Evolutionary conservation across 345 rosid genomes (phyloP), one percentile per base, ranked within the genome.

Genomic region (Camelina sativa): DNA sequence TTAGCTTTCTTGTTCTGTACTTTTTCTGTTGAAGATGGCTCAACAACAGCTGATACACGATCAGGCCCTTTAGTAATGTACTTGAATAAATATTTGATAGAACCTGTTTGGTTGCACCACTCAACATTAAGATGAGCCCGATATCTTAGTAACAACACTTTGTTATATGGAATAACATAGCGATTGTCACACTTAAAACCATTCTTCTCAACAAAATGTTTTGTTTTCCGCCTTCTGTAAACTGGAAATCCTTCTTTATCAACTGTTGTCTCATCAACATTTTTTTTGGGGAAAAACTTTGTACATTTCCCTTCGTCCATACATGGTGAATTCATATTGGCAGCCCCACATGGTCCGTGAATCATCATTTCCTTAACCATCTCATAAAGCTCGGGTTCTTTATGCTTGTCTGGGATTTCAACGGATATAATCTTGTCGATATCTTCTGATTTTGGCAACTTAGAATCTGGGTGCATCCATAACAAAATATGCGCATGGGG

Each of bases 61-160:
- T 48, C 22, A 1, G 1, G 22, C 0, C 59, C n/a, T 54, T 54
- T 54, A 4, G 1, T 54, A 11, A 54, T 54, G 4, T 54, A 54
- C n/a, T 54, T 54, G n/a, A 54, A 54, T 54, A 54, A 54, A 8
- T 54, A 54, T 10, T 54, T 54, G 3, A 23, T 23, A 9, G 59
- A 20, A 0, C 34, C 3, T 4, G 7, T 8, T 23, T 54, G 59
- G 1, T 11, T 54, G 2, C 34, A 54, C 59, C 34, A 54, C 5
- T 54, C 34, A 6, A 20, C 59, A 4, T 51, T 19, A 9, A 47
- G 0, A 2, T 9, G 10, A 7, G 7, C 7, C 1, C 9, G 19
- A 23, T 23, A 23, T 23, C 25, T 23, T 23, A 23, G 25, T 23
- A 23, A 23, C 25, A 23, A 23, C 25, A 23, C 25, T 23, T 23